Evolutionary conservation across 2,329 filamentous ascomycete species (phyloP), one percentile per base, ranked within the genome.

Genomic region (Cladosporium sp.): DNA sequence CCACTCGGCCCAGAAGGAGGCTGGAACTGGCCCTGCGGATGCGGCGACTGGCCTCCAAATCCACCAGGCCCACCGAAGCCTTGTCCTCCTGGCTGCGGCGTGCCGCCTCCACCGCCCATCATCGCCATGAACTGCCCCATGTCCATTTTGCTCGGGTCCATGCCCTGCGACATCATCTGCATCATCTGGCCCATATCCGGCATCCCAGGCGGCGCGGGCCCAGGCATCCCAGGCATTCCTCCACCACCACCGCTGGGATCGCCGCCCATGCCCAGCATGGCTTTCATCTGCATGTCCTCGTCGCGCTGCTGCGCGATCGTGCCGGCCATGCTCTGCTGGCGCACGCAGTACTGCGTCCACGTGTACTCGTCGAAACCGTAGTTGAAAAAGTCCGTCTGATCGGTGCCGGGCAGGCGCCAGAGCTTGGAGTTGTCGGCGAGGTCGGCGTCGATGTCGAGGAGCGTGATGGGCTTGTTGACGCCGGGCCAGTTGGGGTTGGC

Each of bases 331-430:
- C 83, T 84, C 71, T 95, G 89, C 78, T 98, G 95, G 75, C 96
- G 96, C 67, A 92, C 84, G 36, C 93, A 93, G 78, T 99, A 99
- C 64, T 93, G 87, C 6, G 93, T 91, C 95, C 95, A 99, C 0
- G 93, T 97, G 79, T 97, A 98, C 79, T 98, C 94, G 80, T 98
- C 94, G 76, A 98, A 98, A 66, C 94, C 94, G 79, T 98, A 98
- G 82, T 98, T 98, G 86, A 98, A 98, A 81, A 96, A 98, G 78
- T 99, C 95, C 67, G 91, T 95, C 64, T 97, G 88, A 74, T 99
- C 95, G 12, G 94, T 93, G 57, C 95, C 95, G 0, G 95, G 95
- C 70, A 93, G 90, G 54, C 95, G 89, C 95, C 95, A 99, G 21
- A 94, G 93, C 78, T 97, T 98, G 69, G 93, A 91, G 69, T 86